Percentiles rank a stretch among this genome's conserved stretches.
These are phyloP conservation scores for Chlamydomonas reinhardtii DNA, from an alignment of 163 green algal genomes.

Conservation along the genomic window DNA sequence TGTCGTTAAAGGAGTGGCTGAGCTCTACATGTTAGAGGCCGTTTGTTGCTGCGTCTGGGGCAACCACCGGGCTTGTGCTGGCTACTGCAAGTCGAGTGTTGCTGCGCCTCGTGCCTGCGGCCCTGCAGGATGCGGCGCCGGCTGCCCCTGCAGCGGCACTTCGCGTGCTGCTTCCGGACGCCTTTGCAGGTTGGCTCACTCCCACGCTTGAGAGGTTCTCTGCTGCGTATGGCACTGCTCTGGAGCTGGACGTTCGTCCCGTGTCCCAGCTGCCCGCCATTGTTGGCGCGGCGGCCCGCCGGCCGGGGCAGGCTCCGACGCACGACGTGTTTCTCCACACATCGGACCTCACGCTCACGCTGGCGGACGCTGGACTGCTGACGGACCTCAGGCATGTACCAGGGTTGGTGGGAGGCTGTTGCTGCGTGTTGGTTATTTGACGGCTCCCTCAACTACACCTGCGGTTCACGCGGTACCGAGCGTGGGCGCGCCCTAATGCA, in stretches of 20 bases:
- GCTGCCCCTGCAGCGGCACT: background rate
- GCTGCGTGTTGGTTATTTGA: no score
- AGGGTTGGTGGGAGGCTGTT: no score
- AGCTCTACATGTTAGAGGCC: no score
- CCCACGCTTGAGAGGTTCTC: conserved; percentile 5
- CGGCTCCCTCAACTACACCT: no score
- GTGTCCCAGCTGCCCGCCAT: background rate
- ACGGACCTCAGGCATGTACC: background rate
- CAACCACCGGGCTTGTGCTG: no score
- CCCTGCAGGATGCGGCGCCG: no score
- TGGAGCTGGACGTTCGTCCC: background rate
- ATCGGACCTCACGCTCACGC: background rate
- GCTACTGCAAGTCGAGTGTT: no score
- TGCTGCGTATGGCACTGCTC: background rate
- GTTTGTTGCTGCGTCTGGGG: no score
- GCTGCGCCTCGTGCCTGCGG: no score
- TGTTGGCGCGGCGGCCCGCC: background rate
- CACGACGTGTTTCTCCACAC: conserved; percentile 24
- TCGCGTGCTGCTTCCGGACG: conserved; percentile 2
- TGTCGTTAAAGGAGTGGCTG: no score
- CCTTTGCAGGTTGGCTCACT: background rate
- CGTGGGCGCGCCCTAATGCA: no score
- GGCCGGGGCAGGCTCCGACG: background rate
- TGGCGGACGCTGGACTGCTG: conserved; percentile 4
- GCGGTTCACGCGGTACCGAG: no score